Percentiles rank a stretch among this genome's conserved stretches.
Conservation (phyloP, 805 yeast species). For the Jamesozyma piceae region DNA sequence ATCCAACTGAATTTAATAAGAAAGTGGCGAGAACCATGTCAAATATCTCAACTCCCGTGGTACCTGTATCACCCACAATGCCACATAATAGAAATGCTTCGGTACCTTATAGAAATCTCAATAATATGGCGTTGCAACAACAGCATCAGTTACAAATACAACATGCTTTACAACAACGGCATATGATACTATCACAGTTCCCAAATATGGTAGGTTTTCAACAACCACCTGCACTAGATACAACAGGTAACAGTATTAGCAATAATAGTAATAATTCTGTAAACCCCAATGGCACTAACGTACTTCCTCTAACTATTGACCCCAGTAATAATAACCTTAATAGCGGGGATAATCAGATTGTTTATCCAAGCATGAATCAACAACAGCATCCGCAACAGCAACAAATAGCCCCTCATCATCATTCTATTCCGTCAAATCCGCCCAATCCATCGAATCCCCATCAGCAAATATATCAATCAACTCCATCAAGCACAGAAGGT, state of each 20-base stretch:
- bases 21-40: constrained; percentile 9
- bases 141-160: constrained; percentile 6
- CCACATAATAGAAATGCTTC: background rate
- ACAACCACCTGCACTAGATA: constrained; percentile 1
- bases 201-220: background rate
- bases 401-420: constrained; percentile 7
- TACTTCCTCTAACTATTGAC: too few species aligned
- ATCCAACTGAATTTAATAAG: background rate
- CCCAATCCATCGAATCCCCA: constrained; percentile 15
- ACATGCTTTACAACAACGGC: constrained; percentile 22
- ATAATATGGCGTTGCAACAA: background rate
- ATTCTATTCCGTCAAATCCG: background rate
- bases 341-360: constrained; percentile 1
- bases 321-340: too few species aligned
- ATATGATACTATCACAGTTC: constrained; percentile 7
- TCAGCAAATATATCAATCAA: constrained; percentile 1
- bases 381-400: constrained; percentile 5
- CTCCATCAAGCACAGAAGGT: background rate
- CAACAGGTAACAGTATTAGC: background rate
- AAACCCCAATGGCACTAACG: too few species aligned
- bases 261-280: too few species aligned
- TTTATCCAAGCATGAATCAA: background rate
- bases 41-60: constrained; percentile 4
- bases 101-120: background rate
- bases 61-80: background rate